Percentiles rank a stretch among this genome's conserved stretches.
Evolutionary conservation across 768 basidiomycete species (phyloP).

Genomic region (Boletellus emodensis): DNA sequence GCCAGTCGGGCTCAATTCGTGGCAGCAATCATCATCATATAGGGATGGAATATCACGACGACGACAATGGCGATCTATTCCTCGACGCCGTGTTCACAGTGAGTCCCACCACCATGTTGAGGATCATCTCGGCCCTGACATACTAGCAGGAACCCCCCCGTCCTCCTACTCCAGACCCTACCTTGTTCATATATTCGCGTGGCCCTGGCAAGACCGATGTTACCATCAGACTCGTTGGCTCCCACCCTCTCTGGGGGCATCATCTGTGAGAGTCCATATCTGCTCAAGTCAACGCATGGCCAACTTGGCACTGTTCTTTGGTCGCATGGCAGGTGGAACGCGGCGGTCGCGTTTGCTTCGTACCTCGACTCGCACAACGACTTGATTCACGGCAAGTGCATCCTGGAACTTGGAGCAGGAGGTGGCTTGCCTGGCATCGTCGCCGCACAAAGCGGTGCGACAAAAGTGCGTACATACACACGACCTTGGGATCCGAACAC

Average conservation of each 20-base stretch:
- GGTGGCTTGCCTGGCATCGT: conserved; percentile 86
- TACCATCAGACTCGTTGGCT: conserved; percentile 67
- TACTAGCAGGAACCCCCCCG: conserved; percentile 51
- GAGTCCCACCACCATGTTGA: conserved; percentile 10
- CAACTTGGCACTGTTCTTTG: too few relatives aligned
- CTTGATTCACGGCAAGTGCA: conserved; percentile 42
- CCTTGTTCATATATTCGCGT: conserved; percentile 47
- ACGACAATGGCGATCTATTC: conserved; percentile 30
- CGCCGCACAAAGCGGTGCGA: conserved; percentile 64
- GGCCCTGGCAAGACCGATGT: conserved; percentile 32
- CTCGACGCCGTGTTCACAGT: conserved; percentile 53
- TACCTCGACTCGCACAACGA: conserved; percentile 56
- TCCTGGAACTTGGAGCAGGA: conserved; percentile 92
- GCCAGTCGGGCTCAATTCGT: too few relatives aligned
- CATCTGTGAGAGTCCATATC: conserved; percentile 48
- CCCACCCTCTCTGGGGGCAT: conserved; percentile 81
- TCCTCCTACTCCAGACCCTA: conserved; percentile 65
- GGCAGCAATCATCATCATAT: neutral
- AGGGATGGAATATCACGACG: conserved; percentile 13
- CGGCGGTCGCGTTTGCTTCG: conserved; percentile 65
- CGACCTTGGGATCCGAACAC: neutral
- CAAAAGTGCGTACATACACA: conserved; percentile 40
- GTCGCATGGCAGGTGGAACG: conserved; percentile 65
- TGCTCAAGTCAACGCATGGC: too few relatives aligned
- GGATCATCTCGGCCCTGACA: too few relatives aligned